Evolutionary conservation across 306 rosid genomes (phyloP).

Genomic region (Citrullus mucosospermus): DNA sequence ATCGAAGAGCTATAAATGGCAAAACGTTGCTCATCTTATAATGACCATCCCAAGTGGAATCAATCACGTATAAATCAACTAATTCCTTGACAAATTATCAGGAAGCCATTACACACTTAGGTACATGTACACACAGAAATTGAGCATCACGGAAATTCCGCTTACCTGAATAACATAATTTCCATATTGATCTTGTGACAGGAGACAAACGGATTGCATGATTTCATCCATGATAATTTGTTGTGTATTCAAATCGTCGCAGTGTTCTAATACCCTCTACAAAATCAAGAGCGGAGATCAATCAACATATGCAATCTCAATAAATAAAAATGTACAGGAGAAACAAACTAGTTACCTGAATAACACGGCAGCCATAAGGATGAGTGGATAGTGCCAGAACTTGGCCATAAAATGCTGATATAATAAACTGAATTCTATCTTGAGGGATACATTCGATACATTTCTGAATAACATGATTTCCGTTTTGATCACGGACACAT

Average conservation of each 20-base stretch:
- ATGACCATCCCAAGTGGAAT: background rate
- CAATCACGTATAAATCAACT: background rate
- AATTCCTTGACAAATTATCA: background rate
- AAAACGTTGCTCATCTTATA: background rate
- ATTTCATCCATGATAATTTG: slow-evolving; percentile 84
- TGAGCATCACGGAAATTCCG: background rate
- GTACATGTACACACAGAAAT: background rate
- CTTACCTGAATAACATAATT: slow-evolving; percentile 95
- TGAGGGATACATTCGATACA: slow-evolving; percentile 90
- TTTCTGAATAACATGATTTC: slow-evolving; percentile 93
- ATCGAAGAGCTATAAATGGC: background rate
- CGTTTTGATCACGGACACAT: slow-evolving; percentile 94
- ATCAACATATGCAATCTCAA: slow-evolving; percentile 6
- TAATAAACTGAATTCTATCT: slow-evolving; percentile 72
- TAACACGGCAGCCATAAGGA: slow-evolving; percentile 97
- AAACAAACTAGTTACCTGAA: slow-evolving; percentile 53
- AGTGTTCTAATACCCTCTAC: slow-evolving; percentile 94
- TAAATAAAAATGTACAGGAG: background rate
- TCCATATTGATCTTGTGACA: slow-evolving; percentile 96
- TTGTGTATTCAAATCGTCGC: slow-evolving; percentile 65
- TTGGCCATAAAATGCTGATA: slow-evolving; percentile 88
- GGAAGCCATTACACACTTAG: background rate
- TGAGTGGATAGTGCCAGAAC: slow-evolving; percentile 85
- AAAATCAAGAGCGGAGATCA: slow-evolving; percentile 20
- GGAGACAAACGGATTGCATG: slow-evolving; percentile 74